Conservation (phyloP, 208 protist species). For the Acanthamoeba triangularis region DNA sequence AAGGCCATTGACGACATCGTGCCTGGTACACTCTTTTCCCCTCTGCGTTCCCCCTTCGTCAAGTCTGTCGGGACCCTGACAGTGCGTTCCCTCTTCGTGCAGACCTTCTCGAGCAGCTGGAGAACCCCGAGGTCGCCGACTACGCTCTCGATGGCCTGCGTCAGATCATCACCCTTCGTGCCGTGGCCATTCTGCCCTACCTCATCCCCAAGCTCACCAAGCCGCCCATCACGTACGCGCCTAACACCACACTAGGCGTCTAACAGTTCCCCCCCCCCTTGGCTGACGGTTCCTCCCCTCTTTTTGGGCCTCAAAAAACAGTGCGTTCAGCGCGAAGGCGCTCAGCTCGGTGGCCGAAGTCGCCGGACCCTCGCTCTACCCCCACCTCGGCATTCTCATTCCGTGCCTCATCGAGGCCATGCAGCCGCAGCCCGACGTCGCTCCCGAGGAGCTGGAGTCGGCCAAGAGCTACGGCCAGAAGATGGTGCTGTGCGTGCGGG, state of each 20-base stretch:
- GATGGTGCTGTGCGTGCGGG: slow-evolving; percentile 74
- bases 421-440: slow-evolving; percentile 37
- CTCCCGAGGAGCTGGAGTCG: slow-evolving; percentile 33
- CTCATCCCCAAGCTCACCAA: slow-evolving; percentile 89
- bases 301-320: no score
- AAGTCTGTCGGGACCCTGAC: no score
- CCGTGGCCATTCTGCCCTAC: slow-evolving; percentile 88
- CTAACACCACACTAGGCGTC: not conserved
- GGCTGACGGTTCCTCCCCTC: no score
- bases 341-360: slow-evolving; percentile 87
- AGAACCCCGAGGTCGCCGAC: slow-evolving; percentile 25
- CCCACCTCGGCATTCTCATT: slow-evolving; percentile 87
- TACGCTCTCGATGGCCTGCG: slow-evolving; percentile 89
- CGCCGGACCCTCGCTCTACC: slow-evolving; percentile 87
- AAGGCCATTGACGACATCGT: slow-evolving; percentile 92
- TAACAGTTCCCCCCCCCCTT: no score
- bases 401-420: slow-evolving; percentile 86
- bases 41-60: not conserved
- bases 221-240: slow-evolving; percentile 85
- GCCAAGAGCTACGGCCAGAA: slow-evolving; percentile 66
- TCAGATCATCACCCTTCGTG: slow-evolving; percentile 88
- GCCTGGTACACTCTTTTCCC: slow-evolving; percentile 50
- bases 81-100: not conserved
- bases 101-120: slow-evolving; percentile 37
- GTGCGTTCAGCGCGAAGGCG: slow-evolving; percentile 86